Percentiles rank a stretch among this genome's conserved stretches.
Evolutionary conservation across 2,329 filamentous ascomycete species (phyloP).

Genomic region (Phaeoacremonium minimum): DNA sequence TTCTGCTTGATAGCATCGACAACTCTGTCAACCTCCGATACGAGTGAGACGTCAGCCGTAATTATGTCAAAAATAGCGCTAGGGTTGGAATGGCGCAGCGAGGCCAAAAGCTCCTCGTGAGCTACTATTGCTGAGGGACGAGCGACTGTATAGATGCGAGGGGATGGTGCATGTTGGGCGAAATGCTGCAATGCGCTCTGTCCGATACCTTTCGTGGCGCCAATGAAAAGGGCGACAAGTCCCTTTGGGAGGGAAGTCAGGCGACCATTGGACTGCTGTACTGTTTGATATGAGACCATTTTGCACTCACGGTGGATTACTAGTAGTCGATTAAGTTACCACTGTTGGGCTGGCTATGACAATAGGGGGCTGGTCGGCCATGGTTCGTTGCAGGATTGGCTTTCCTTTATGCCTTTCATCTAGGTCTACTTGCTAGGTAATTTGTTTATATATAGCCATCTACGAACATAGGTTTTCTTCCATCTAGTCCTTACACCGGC

Average conservation of each 20-base stretch:
- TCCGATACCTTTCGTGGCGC: constrained; percentile 4
- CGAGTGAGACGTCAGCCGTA: constrained; percentile 24
- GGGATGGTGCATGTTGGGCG: constrained; percentile 1
- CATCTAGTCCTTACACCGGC: no score
- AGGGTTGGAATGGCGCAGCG: constrained; percentile 1
- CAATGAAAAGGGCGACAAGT: constrained; percentile 2
- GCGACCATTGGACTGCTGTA: background rate
- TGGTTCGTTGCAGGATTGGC: no score
- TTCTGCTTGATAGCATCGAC: constrained; percentile 20
- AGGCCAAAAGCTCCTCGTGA: background rate
- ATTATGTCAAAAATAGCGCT: constrained; percentile 19
- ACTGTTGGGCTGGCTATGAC: no score
- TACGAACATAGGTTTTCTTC: no score
- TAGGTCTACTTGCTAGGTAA: no score
- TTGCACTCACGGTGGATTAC: no score
- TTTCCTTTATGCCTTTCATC: no score
- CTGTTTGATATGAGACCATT: background rate
- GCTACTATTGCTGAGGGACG: constrained; percentile 1
- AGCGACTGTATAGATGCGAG: constrained; percentile 4
- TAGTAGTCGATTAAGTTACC: no score
- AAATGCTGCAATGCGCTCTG: constrained; percentile 3
- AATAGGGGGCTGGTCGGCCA: no score
- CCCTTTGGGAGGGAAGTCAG: background rate
- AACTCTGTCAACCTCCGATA: constrained; percentile 24
- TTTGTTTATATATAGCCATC: no score